Percentiles rank a stretch among this genome's conserved stretches.
Evolutionary conservation across 2,329 filamentous ascomycete genomes (phyloP).

Genomic region (Exophiala calicioides): DNA sequence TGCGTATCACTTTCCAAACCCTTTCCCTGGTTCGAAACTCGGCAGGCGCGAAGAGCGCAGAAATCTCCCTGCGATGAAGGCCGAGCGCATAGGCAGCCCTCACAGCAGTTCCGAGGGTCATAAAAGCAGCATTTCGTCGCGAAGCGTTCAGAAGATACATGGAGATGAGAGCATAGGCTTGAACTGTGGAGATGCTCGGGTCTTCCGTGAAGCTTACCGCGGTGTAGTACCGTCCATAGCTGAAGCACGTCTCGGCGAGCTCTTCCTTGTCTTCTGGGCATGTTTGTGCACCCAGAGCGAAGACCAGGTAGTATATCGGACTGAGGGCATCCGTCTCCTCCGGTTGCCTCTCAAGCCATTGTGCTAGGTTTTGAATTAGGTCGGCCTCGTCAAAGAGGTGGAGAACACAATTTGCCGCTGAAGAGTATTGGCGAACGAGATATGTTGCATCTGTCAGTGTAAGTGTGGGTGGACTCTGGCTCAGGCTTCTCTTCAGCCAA

Average conservation of each 20-base stretch:
- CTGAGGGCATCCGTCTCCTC: slow-evolving; percentile 44
- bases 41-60: slow-evolving; percentile 47
- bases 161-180: slow-evolving; percentile 39
- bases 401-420: slow-evolving; percentile 34
- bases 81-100: slow-evolving; percentile 53
- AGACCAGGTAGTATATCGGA: slow-evolving; percentile 51
- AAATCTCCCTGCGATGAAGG: slow-evolving; percentile 52
- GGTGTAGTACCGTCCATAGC: slow-evolving; percentile 39
- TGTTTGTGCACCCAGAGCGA: slow-evolving; percentile 48
- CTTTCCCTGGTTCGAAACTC: slow-evolving; percentile 44
- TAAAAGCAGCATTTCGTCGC: slow-evolving; percentile 41
- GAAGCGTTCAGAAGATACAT: slow-evolving; percentile 42
- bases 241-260: slow-evolving; percentile 39
- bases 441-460: slow-evolving; percentile 32
- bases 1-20: slow-evolving; percentile 24
- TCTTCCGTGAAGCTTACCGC: slow-evolving; percentile 40
- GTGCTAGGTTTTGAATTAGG: slow-evolving; percentile 31
- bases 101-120: slow-evolving; percentile 43
- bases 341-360: slow-evolving; percentile 37
- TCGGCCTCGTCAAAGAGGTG: slow-evolving; percentile 38
- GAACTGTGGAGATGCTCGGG: slow-evolving; percentile 47
- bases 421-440: slow-evolving; percentile 36
- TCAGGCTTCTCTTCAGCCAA: background rate
- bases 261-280: slow-evolving; percentile 38
- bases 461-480: slow-evolving; percentile 30